Evolutionary conservation across 208 protist genomes (phyloP).

Genomic region (Angomonas ambiguus): DNA sequence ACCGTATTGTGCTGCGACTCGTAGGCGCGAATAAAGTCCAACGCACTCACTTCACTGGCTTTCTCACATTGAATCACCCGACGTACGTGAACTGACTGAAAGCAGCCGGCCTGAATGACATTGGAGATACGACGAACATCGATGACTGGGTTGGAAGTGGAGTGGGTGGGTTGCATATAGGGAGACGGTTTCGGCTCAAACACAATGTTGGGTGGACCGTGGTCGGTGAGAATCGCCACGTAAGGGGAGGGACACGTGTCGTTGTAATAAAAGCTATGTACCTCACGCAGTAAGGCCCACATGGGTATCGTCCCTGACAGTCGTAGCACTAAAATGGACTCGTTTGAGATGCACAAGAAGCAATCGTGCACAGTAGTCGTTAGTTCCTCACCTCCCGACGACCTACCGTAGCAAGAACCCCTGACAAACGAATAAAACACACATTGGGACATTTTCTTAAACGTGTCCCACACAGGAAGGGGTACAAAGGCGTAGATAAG

Average conservation of each 20-base stretch:
- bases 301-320: slow-evolving; percentile 30
- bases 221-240: slow-evolving; percentile 29
- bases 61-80: slow-evolving; percentile 22
- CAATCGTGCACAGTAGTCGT: slow-evolving; percentile 14
- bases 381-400: slow-evolving; percentile 17
- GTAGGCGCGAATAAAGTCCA: slow-evolving; percentile 15
- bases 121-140: slow-evolving; percentile 15
- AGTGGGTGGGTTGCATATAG: slow-evolving; percentile 16
- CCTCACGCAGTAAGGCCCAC: slow-evolving; percentile 32
- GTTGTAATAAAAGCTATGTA: slow-evolving; percentile 34
- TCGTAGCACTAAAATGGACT: slow-evolving; percentile 32
- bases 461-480: slow-evolving; percentile 64
- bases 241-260: slow-evolving; percentile 18
- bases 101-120: slow-evolving; percentile 21
- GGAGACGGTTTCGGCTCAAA: slow-evolving; percentile 25
- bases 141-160: slow-evolving; percentile 16
- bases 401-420: slow-evolving; percentile 46
- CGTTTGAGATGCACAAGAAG: slow-evolving; percentile 38
- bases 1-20: neutral
- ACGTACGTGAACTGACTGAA: slow-evolving; percentile 22
- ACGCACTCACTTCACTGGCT: neutral
- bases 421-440: slow-evolving; percentile 63
- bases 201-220: slow-evolving; percentile 23
- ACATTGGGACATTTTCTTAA: slow-evolving; percentile 48
- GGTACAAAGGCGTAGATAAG: slow-evolving; percentile 56